Conservation (phyloP, 345 rosid species). For the Eucalyptus camaldulensis region DNA sequence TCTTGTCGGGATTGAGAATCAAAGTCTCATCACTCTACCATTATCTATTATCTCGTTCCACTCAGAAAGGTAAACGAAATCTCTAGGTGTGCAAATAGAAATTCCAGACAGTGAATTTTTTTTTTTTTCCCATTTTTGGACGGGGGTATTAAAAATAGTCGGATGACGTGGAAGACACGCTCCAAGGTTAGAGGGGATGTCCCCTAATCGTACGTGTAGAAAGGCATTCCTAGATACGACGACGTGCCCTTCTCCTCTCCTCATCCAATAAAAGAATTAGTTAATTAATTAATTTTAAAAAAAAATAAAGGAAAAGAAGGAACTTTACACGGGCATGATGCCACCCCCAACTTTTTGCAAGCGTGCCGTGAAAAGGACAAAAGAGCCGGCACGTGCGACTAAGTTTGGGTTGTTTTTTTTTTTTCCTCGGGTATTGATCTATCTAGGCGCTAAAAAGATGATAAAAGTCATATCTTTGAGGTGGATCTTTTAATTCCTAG, state of each 20-base stretch:
- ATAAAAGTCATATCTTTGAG: neutral
- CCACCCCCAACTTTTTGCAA: neutral
- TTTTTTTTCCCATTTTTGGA: neutral
- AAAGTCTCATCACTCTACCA: neutral
- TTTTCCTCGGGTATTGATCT: neutral
- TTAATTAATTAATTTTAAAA: neutral
- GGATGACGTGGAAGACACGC: slow-evolving; percentile 49
- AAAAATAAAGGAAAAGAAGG: neutral
- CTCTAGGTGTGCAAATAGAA: fast-evolving
- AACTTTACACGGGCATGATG: neutral
- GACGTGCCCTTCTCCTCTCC: neutral
- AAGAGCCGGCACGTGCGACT: neutral
- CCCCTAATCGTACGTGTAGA: neutral
- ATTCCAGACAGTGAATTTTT: fast-evolving
- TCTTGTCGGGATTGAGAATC: neutral
- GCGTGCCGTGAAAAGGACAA: neutral
- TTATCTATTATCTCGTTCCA: neutral
- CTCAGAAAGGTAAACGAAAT: neutral
- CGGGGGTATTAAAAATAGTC: neutral
- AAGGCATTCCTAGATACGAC: neutral
- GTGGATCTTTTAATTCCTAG: neutral
- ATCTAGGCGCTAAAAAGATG: neutral
- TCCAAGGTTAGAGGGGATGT: slow-evolving; percentile 11
- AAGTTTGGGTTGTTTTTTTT: neutral
- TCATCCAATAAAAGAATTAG: neutral